Conservation (phyloP, 495 filamentous ascomycete genomes). For the Neurospora sp. region DNA sequence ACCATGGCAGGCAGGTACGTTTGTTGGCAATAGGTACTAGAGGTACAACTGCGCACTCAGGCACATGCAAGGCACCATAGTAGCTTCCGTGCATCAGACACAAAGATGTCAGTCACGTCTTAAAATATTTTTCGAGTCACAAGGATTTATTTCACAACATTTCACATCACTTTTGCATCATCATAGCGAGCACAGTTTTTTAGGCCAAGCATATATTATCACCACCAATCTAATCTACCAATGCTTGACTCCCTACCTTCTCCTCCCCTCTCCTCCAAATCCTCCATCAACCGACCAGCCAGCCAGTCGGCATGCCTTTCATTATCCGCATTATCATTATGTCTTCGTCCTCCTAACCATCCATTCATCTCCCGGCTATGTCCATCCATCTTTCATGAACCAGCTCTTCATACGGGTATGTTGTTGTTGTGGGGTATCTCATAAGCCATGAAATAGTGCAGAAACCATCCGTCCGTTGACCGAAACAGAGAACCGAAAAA, state of each 20-base stretch:
- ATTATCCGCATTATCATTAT: background rate
- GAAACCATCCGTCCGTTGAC: background rate
- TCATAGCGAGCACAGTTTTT: background rate
- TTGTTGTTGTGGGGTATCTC: background rate
- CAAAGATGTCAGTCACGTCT: background rate
- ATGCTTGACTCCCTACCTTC: background rate
- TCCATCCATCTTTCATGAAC: background rate
- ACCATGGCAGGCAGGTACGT: background rate
- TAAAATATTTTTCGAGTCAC: background rate
- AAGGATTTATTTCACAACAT: background rate
- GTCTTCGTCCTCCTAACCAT: background rate
- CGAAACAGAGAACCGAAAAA: background rate
- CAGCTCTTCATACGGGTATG: background rate
- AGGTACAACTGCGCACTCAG: background rate
- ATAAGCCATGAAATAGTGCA: background rate
- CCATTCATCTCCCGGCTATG: background rate
- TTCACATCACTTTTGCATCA: background rate
- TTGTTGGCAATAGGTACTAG: background rate
- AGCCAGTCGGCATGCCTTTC: background rate
- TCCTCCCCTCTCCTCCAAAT: background rate
- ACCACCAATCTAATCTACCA: background rate
- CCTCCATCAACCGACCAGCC: background rate
- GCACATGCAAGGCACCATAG: background rate
- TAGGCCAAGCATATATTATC: background rate
- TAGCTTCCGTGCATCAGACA: background rate